Evolutionary conservation across 345 rosid species (phyloP).

Genomic region (Populus simonii): DNA sequence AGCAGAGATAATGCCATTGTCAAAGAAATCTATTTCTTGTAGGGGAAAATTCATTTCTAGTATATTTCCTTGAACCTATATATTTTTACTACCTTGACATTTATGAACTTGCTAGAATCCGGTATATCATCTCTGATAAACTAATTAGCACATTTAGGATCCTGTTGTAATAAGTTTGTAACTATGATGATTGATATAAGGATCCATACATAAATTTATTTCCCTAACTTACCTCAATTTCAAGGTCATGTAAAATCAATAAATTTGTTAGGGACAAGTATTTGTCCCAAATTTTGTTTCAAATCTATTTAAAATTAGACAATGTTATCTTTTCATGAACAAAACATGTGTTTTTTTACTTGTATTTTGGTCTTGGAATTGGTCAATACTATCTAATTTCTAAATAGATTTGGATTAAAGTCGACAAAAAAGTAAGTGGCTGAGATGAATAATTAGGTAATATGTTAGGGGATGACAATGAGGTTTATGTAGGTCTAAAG

Average conservation of each 20-base stretch:
- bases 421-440: too few species aligned
- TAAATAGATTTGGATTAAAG: neutral
- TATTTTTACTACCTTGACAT: too few species aligned
- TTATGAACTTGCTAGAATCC: too few species aligned
- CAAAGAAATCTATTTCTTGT: too few species aligned
- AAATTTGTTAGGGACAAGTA: neutral
- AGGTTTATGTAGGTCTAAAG: neutral
- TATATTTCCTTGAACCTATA: too few species aligned
- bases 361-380: neutral
- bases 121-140: too few species aligned
- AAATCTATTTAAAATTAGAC: neutral
- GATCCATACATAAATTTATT: neutral
- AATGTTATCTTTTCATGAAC: neutral
- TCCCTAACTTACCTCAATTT: neutral
- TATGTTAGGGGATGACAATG: neutral
- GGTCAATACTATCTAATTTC: neutral
- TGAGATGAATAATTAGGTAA: neutral
- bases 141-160: neutral
- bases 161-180: too few species aligned
- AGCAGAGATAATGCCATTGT: too few species aligned
- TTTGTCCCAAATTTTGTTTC: too few species aligned
- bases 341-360: neutral
- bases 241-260: neutral
- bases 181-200: neutral
- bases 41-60: too few species aligned